Base-by-base conservation (phyloP, 1,139 yeast species). In the Yamadazyma siamensis region DNA sequence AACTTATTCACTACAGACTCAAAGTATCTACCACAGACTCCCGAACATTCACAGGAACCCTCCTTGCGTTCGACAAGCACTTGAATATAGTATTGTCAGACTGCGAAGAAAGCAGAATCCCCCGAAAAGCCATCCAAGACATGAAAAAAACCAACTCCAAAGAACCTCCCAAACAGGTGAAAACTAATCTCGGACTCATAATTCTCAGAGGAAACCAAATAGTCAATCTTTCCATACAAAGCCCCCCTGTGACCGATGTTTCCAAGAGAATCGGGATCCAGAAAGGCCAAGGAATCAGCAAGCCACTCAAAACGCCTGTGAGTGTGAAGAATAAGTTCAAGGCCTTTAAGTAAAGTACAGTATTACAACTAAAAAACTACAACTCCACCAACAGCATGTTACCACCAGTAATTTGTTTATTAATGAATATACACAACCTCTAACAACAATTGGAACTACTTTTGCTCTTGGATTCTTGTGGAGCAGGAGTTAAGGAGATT, bases 401-500 rank as follows among this genome's bases (percentile, higher is more conserved):
- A n/a, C n/a, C n/a, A n/a, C n/a, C n/a, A n/a, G n/a, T 12, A 15
- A 21, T 21, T 8, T 13, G 13, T 21, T 13, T 21, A 21, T 21
- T 21, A 12, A 21, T 21, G 24, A 12, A 15, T 13, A 21, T 21
- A 21, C 13, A 21, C 24, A 21, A 21, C 24, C 8, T 20, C 36
- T 64, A 76, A 74, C 94, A 75, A 65, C 89, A 80, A 59, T 79
- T 75, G 32, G 75, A 71, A 52, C 75, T 71, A 44, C 59, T 67
- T 57, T 77, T 79, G 47, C 77, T 66, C 52, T 75, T 72, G 59
- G 69, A 70, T 49, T 85, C 94, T 50, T 83, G 86, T 29, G 96
- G 95, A 35, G 94, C 88, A 36, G 95, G 96, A 7, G 97, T 86
- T 57, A 91, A 80, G 39, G 87, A 78, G 55, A 91, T 89, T 23